These are phyloP conservation scores for Trifolium subterraneum DNA, from an alignment of 306 rosid genomes.

Conservation along the genomic window DNA sequence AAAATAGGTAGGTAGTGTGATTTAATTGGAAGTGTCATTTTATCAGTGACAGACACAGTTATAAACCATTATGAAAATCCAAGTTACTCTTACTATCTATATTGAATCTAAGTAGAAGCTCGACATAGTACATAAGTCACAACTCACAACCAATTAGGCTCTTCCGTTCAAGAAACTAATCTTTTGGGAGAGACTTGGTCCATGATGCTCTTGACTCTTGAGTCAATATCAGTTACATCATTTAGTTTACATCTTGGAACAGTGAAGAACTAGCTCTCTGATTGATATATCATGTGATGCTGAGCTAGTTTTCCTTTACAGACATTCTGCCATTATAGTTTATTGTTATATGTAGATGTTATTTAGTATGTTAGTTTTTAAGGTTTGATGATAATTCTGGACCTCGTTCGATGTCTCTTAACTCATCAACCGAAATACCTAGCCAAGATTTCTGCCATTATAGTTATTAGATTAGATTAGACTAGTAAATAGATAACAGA, in stretches of 20 bases:
- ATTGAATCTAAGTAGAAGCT: not conserved
- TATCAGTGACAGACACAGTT: not conserved
- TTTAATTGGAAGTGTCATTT: not conserved
- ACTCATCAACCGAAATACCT: not conserved
- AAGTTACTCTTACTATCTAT: not conserved
- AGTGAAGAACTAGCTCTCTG: not conserved
- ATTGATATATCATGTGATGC: not conserved
- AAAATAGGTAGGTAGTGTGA: not conserved
- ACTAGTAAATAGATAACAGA: not conserved
- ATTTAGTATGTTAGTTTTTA: too few species aligned
- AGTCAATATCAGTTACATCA: not conserved
- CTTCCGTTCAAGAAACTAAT: not conserved
- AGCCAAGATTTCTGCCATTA: not conserved
- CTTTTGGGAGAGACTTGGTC: not conserved
- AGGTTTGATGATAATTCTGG: not conserved
- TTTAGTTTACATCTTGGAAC: not conserved
- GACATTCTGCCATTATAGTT: not conserved
- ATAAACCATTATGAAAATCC: not conserved
- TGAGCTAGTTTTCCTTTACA: not conserved
- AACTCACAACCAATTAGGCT: not conserved
- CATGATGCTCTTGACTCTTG: constrained; percentile 2
- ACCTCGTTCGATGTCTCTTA: not conserved
- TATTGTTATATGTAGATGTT: too few species aligned
- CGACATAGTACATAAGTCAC: not conserved
- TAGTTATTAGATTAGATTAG: too few species aligned